Percentiles rank a stretch among this genome's conserved stretches.
These are phyloP conservation scores for Colletotrichum sp. DNA, from an alignment of 2,329 filamentous ascomycete genomes.

Conservation along the genomic window DNA sequence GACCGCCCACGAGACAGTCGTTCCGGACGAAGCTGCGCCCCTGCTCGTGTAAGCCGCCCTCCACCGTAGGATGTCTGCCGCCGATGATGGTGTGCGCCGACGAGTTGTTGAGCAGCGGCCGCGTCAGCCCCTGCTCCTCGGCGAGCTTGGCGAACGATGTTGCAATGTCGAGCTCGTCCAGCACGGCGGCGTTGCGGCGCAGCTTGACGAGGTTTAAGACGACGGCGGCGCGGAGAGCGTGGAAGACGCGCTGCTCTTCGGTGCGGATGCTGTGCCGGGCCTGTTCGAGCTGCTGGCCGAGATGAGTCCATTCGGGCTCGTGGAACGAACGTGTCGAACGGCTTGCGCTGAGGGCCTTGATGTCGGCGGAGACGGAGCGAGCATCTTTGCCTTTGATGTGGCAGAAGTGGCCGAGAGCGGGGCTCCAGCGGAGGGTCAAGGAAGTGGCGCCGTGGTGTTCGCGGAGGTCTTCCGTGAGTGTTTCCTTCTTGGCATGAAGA, in stretches of 20 bases:
- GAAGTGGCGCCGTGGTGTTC: conserved; percentile 64
- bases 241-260: conserved; percentile 85
- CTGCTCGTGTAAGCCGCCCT: conserved; percentile 78
- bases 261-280: conserved; percentile 77
- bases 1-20: conserved; percentile 80
- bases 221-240: conserved; percentile 74
- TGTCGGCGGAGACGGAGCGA: conserved; percentile 32
- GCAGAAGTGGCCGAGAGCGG: conserved; percentile 86
- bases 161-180: conserved; percentile 92
- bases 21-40: conserved; percentile 86
- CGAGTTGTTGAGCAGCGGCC: conserved; percentile 73
- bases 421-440: conserved; percentile 84
- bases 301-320: conserved; percentile 79
- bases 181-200: conserved; percentile 85
- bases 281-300: conserved; percentile 82
- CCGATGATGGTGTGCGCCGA: conserved; percentile 78
- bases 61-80: conserved; percentile 91
- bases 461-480: conserved; percentile 67
- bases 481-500: conserved; percentile 64
- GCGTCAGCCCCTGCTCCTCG: conserved; percentile 72
- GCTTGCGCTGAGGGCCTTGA: conserved; percentile 73
- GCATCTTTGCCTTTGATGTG: conserved; percentile 86
- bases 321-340: conserved; percentile 88
- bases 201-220: conserved; percentile 84
- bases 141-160: conserved; percentile 86